Base-by-base conservation (phyloP, 2,329 filamentous ascomycete genomes). In the Raffaelea deltoideospora region DNA sequence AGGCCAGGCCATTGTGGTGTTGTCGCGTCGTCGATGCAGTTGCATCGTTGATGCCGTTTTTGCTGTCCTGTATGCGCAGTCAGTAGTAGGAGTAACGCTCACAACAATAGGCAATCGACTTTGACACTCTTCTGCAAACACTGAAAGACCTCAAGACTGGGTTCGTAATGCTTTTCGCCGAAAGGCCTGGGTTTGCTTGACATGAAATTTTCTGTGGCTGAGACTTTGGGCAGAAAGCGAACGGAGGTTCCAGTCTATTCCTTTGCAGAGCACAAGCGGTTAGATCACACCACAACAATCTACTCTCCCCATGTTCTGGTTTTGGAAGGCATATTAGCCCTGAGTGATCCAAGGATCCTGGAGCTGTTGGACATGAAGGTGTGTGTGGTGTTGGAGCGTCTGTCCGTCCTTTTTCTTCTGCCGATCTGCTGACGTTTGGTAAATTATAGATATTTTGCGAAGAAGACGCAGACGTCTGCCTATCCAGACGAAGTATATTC, bases 221-320 rank as follows among this genome's bases (percentile, higher is more conserved):
- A 41, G 18, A 23, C 18, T 35, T 41, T 20, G 11, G 31, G 21
- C 47, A 88, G 83, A 41, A 85, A 83, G 56, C 79, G 83, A 52
- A 81, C 86, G 37, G 85, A 96, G 48, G 85, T 98, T 38, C 90
- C 90, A 0, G 67, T 93, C 10, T 98, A 98, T 55, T 98, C 90
- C 1, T 98, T 98, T 56, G 73, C 84, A 47, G 81, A 94, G 53
- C 90, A 98, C 58, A 75, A 83, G 43, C 75, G 90, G 33, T 56
- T 87, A 33, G 67, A 78, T 10, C 67, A 81, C 45, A 93, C 86
- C 0, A 92, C 81, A 0, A 79, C 82, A 1, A 84, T 98, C 42
- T 98, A 98, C 54, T 96, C 90, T 5, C 90, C 90, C 1, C 90
- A 94, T 57, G 90, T 98, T 19, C 65, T 98, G 20, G 86, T 98